These are phyloP conservation scores for Candida palmyrensis DNA, from an alignment of 805 yeast species.

Conservation along the genomic window DNA sequence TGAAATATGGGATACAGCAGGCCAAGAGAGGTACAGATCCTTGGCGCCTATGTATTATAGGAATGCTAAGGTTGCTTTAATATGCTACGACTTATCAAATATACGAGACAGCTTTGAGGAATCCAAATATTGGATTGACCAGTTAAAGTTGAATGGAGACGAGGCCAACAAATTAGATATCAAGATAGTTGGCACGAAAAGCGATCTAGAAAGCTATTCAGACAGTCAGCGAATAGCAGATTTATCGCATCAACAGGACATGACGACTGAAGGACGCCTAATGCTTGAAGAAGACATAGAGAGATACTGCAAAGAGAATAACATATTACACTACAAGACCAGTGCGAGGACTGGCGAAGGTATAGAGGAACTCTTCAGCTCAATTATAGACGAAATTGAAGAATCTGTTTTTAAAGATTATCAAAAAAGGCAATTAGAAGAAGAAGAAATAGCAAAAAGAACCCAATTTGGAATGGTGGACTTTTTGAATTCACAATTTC, in stretches of 20 bases:
- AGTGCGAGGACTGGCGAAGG: slow-evolving; percentile 73
- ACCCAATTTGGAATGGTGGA: slow-evolving; percentile 5
- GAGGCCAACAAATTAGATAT: slow-evolving; percentile 24
- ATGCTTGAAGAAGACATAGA: slow-evolving; percentile 8
- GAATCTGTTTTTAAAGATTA: slow-evolving; percentile 23
- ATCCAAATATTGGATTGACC: slow-evolving; percentile 89
- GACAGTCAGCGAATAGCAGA: slow-evolving; percentile 1
- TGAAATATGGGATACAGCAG: slow-evolving; percentile 87
- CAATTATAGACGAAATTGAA: slow-evolving; percentile 24
- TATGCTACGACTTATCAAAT: slow-evolving; percentile 78
- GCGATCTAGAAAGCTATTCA: slow-evolving; percentile 47
- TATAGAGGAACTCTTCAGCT: slow-evolving; percentile 35
- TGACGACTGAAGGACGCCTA: slow-evolving; percentile 6
- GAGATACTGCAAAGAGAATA: slow-evolving; percentile 14
- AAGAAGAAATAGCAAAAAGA: slow-evolving; percentile 1
- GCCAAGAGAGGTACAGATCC: slow-evolving; percentile 75
- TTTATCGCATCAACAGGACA: slow-evolving; percentile 8
- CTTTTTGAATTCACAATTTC: slow-evolving; percentile 5
- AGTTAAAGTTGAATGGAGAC: slow-evolving; percentile 39
- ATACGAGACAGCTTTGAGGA: slow-evolving; percentile 45
- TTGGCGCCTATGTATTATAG: slow-evolving; percentile 82
- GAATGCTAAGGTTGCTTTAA: slow-evolving; percentile 66
- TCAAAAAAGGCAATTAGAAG: slow-evolving; percentile 8
- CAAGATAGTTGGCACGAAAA: slow-evolving; percentile 75
- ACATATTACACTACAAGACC: slow-evolving; percentile 32